A percentile compares a stretch with the other conserved stretches of the same genome.
Evolutionary conservation across 345 rosid genomes (phyloP).

Genomic region (Physaria fendleri): DNA sequence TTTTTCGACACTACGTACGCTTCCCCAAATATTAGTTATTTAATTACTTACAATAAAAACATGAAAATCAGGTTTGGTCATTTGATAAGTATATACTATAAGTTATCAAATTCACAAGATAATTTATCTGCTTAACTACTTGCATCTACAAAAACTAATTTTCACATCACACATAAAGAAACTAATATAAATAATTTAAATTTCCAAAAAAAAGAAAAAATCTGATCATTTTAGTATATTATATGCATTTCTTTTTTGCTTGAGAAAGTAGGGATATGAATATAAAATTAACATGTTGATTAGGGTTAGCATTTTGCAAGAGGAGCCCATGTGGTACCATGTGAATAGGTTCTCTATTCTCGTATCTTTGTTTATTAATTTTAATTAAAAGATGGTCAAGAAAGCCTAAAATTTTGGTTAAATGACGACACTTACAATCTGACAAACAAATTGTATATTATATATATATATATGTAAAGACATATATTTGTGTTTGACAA

Average conservation of each 20-base stretch:
- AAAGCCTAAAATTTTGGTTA: constrained; percentile 22
- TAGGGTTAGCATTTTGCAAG: constrained; percentile 28
- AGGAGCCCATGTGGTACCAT: constrained; percentile 35
- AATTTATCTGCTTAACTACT: too few relatives aligned
- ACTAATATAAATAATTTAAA: neutral
- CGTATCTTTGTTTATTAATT: constrained; percentile 17
- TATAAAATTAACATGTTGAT: constrained; percentile 10
- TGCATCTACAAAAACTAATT: too few relatives aligned
- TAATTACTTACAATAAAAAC: neutral
- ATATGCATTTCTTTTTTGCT: too few relatives aligned
- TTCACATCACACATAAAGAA: too few relatives aligned
- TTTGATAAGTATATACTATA: neutral
- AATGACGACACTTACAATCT: constrained; percentile 24
- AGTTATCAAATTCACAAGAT: too few relatives aligned
- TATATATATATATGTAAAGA: neutral
- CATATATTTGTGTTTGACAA: too few relatives aligned
- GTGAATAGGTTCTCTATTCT: too few relatives aligned
- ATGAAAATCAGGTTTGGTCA: neutral
- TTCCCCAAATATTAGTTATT: neutral
- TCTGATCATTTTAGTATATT: too few relatives aligned
- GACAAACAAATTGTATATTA: constrained; percentile 7
- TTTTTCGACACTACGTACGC: neutral
- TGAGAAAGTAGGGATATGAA: constrained; percentile 20
- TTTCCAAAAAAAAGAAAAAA: too few relatives aligned
- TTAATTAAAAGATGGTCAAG: constrained; percentile 21